Percentiles rank a stretch among this genome's conserved stretches.
Evolutionary conservation across 495 filamentous ascomycete genomes (phyloP).

Genomic region (Penicillium paxilli): DNA sequence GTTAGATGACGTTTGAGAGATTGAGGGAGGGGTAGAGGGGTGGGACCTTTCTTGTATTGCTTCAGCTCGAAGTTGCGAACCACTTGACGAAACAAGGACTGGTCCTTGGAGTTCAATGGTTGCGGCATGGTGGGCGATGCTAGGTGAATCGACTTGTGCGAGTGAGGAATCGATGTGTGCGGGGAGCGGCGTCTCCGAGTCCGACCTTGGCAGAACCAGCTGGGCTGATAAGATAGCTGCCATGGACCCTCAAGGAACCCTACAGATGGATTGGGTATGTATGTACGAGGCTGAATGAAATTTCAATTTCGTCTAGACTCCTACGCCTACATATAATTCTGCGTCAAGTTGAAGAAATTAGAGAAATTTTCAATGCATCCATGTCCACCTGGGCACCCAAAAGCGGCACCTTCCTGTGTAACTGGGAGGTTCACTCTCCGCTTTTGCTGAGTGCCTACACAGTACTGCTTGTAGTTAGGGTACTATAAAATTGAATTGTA

Average conservation of each 20-base stretch:
- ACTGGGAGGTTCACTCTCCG: too few species aligned
- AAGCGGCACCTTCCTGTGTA: not conserved
- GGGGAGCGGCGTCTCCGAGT: slow-evolving; percentile 39
- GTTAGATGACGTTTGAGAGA: slow-evolving; percentile 16
- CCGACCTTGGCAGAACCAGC: slow-evolving; percentile 29
- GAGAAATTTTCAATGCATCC: not conserved
- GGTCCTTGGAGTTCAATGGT: slow-evolving; percentile 85
- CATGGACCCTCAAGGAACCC: not conserved
- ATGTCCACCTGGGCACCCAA: too few species aligned
- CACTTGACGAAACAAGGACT: slow-evolving; percentile 87
- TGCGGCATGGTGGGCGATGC: slow-evolving; percentile 66
- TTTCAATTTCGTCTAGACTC: not conserved
- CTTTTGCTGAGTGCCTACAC: too few species aligned
- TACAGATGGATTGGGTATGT: too few species aligned
- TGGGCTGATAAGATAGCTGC: slow-evolving; percentile 27
- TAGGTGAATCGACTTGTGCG: slow-evolving; percentile 36
- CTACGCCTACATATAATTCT: not conserved
- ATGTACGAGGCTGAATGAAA: not conserved
- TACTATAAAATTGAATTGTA: too few species aligned
- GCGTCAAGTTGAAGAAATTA: not conserved
- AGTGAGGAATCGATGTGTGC: slow-evolving; percentile 43
- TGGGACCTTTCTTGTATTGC: slow-evolving; percentile 88
- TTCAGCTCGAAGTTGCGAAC: slow-evolving; percentile 96
- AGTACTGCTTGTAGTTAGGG: too few species aligned
- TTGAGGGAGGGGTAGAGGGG: not conserved